Base-by-base conservation (phyloP, 2,329 filamentous ascomycete genomes). In the Ophiostoma populinum region DNA sequence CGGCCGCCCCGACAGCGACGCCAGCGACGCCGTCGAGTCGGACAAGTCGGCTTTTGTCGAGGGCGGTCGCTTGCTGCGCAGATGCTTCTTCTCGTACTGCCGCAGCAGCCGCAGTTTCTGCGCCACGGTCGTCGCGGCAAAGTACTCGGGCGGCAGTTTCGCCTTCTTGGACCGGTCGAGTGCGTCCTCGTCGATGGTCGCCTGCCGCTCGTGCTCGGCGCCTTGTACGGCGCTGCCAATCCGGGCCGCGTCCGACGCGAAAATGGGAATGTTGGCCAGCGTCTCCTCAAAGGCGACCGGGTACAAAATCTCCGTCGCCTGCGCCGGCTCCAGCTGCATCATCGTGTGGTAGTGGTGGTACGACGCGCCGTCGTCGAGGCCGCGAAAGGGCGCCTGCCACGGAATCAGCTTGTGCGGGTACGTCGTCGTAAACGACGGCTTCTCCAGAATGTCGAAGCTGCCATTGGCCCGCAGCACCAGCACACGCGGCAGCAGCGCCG, bases 401-500 rank as follows among this genome's bases (percentile, higher is more conserved):
- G 70, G 68, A 11, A 73, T 57, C 41, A 77, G 52, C 42, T 74
- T 69, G 41, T 65, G 73, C 9, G 72, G 54, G 37, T 75, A 69
- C 32, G 67, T 61, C 2, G 65, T 60, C 2, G 68, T 68, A 38
- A 62, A 60, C 1, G 69, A 67, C 5, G 73, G 70, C 46, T 70
- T 67, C 42, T 75, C 66, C 18, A 77, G 49, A 13, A 78, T 70
- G 20, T 73, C 69, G 47, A 75, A 71, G 11, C 56, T 58, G 13
- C 72, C 70, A 42, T 66, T 75, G 22, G 68, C 68, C 18, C 71
- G 61, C 18, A 77, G 50, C 2, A 70, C 69, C 17, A 77, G 50
- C 25, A 72, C 54, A n/a, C 72, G 61, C 20, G 70, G 69, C 17
- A 63, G 63, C 32, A 74, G 47, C 11, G 62, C 60, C 4, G 67